Base-by-base conservation (phyloP, 371 early-diverging fungal species). In the Apophysomyces variabilis region DNA sequence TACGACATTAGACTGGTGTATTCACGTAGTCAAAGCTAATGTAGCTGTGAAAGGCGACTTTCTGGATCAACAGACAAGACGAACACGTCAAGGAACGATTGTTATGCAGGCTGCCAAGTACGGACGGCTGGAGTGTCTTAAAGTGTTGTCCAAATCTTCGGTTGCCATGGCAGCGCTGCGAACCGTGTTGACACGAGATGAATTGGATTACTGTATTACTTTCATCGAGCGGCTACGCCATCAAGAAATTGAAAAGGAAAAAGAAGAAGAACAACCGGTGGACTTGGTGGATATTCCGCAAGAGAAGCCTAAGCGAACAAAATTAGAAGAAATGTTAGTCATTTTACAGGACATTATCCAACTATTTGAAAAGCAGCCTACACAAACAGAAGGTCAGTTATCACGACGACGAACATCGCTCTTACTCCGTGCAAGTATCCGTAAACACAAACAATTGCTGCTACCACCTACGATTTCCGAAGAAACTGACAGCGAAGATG, bases 61-160 rank as follows among this genome's bases (percentile, higher is more conserved):
- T 45, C 21, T 65, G 9, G 59, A 65, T 47, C 58, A 58, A 7
- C 58, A 16, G n/a, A 59, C 65, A 3, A 36, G 65, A 18, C 58
- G 41, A 11, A 63, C 64, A 12, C 39, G 54, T 12, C 61, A 18
- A 14, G 66, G 61, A 3, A 61, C 66, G 8, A 12, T 66, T 13
- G 44, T 66, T 18, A 26, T 61, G 60, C 66, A 66, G n/a, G 66
- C 66, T 5, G 56, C 57, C 7, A 66, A 60, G 38, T 60, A 66
- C 13, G 13, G 36, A 37, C 66, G 66, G 7, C 50, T 61, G 7
- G 57, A 39, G 18, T 66, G 66, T 50, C 57, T 66, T 26, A 38
- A 66, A 59, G 47, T 36, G n/a, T 38, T 63, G 11, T 18, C 57
- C 26, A 50, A 39, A 7, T 56, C 50, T 16, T n/a, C 64, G 8